A percentile compares a stretch with the other conserved stretches of the same genome.
These are phyloP conservation scores for Pythium plurisporium DNA, from an alignment of 352 stramenopile species.

Conservation along the genomic window DNA sequence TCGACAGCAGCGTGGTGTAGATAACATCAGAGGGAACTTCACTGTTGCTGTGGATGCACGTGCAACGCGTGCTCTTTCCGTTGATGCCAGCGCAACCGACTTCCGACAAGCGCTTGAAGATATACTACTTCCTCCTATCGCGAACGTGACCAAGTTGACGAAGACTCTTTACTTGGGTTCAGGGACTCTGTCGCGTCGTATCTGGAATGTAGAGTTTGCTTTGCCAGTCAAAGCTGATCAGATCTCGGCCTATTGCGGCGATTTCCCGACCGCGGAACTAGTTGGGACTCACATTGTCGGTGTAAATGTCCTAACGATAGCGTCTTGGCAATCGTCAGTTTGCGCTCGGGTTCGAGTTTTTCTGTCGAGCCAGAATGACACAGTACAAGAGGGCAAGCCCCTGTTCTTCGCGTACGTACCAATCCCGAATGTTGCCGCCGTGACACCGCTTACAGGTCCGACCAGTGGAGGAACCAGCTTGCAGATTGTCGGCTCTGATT, in stretches of 20 bases:
- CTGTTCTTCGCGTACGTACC: conserved; percentile 12
- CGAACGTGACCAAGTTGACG: neutral
- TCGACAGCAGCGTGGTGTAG: conserved; percentile 17
- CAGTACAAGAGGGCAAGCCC: neutral
- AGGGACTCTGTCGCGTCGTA: neutral
- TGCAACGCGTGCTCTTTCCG: neutral
- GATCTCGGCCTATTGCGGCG: neutral
- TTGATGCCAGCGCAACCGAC: neutral
- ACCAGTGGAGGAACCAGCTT: conserved; percentile 35
- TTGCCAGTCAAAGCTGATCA: neutral
- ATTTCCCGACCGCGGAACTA: conserved; percentile 14
- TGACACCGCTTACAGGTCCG: conserved; percentile 17
- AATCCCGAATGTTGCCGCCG: neutral
- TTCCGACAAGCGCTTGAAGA: neutral
- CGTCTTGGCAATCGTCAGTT: neutral
- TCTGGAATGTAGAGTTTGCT: conserved; percentile 1
- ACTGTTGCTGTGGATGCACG: neutral
- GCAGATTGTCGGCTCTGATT: conserved; percentile 27
- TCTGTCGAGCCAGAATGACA: conserved; percentile 3
- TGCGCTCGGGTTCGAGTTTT: conserved; percentile 11
- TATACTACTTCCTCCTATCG: neutral
- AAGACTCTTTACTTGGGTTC: neutral
- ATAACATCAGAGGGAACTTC: neutral
- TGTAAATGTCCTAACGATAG: conserved; percentile 23
- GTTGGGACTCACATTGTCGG: conserved; percentile 18